Base-by-base conservation (phyloP, 2,329 filamentous ascomycete genomes). In the Rhexocercosporidium sp. region DNA sequence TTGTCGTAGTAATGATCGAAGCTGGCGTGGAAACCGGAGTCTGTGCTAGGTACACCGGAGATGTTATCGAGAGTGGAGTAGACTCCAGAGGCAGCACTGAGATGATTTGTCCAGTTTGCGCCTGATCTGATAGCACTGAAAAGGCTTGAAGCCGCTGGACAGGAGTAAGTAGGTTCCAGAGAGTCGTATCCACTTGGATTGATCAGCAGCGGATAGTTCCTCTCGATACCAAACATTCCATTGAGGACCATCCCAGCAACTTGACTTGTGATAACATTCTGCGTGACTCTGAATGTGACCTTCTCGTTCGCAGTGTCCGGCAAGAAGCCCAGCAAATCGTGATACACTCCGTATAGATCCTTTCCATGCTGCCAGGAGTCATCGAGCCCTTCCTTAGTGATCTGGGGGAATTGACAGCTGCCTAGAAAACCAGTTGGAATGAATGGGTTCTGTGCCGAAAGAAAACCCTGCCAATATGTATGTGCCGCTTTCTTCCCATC, bases 1-100 rank as follows among this genome's bases (percentile, higher is more conserved):
- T 94, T 96, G 77, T 96, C 93, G 74, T 90, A 96, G 80, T 96
- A 96, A 78, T 94, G 92, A 75, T 96, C 93, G 73, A 91, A 90
- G 62, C 85, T 89, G 47, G 79, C 83, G 75, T 95, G 92, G 82
- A 92, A 96, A 3, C 83, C 89, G 0, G 76, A 75, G 67, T 89
- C 85, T 39, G 78, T 78, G 0, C 82, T 69, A 0, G 84, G 76
- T 0, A 96, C 85, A 34, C 90, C 90, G 0, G 90, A 92, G 54
- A 95, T 84, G 49, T 80, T 77, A 74, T 96, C 92, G 0, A 96
- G 85, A 0, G 77, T 78, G 6, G 78, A 74, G 75, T 86, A 92
- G 0, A 96, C 80, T 0, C 79, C 70, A 2, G 78, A 75, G 0
- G 90, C 83, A 22, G 81, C 82, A 3, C 82, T 81, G 12, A 95